Evolutionary conservation across 2,329 filamentous ascomycete species (phyloP).

Genomic region (Calonectria henricotiae): DNA sequence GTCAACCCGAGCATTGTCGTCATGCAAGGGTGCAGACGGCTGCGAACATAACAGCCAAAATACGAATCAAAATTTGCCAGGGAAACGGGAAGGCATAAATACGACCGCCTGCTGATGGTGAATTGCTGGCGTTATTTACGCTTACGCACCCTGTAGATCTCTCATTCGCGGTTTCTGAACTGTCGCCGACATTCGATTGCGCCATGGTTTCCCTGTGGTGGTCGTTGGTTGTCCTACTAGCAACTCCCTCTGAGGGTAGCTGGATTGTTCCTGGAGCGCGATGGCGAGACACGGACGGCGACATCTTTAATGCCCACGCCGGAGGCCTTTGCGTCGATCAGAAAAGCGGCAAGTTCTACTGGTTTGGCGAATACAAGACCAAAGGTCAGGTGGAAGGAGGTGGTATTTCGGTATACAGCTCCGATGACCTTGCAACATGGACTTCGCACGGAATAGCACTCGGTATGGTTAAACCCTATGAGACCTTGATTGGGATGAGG

Average conservation of each 20-base stretch:
- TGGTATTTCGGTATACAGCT: conserved; percentile 75
- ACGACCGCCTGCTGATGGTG: neutral
- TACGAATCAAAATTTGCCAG: conserved; percentile 3
- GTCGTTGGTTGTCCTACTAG: conserved; percentile 37
- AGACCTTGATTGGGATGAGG: rapidly evolving
- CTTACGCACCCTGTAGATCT: neutral
- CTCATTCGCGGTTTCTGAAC: neutral
- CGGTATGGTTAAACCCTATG: conserved; percentile 55
- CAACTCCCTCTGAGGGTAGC: conserved; percentile 42
- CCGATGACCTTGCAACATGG: conserved; percentile 75
- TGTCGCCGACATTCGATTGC: neutral
- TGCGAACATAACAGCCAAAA: conserved; percentile 23
- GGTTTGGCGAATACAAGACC: conserved; percentile 76
- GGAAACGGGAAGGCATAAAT: conserved; percentile 1
- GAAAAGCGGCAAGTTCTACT: conserved; percentile 71
- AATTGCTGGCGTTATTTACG: neutral
- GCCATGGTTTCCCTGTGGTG: conserved; percentile 28
- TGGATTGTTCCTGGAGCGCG: conserved; percentile 76
- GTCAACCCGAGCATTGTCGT: conserved; percentile 26
- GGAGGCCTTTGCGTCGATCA: conserved; percentile 70
- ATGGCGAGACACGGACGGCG: conserved; percentile 74
- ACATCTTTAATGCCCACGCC: conserved; percentile 75
- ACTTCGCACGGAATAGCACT: conserved; percentile 71
- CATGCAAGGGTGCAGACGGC: conserved; percentile 11
- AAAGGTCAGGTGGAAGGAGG: conserved; percentile 73